Evolutionary conservation across 2,329 filamentous ascomycete species (phyloP), one percentile per base, ranked within the genome.

Genomic region (Ilyonectria mors-panacis): DNA sequence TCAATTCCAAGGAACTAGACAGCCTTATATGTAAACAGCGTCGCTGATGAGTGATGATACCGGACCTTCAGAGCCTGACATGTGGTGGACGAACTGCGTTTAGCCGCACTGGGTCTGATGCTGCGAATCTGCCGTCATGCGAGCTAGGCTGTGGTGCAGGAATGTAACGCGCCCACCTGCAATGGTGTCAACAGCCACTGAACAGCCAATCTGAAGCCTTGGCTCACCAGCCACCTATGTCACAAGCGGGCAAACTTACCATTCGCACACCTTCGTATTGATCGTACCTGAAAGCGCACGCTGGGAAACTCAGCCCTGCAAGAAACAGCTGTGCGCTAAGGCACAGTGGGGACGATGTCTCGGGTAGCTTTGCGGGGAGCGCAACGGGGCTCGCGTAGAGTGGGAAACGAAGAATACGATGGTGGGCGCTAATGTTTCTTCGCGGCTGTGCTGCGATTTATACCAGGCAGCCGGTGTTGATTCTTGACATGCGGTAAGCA

Each of bases 331-430:
- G 30, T 26, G 15, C 15, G 39, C 39, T 17, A 42, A n/a, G 39
- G 15, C 15, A n/a, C 39, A 42, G 39, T 42, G 39, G 39, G 39
- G 39, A n/a, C 30, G 37, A 17, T 59, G 56, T 21, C 28, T 47
- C 8, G 44, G 21, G 42, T 37, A n/a, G 44, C 35, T 37, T 58
- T 44, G 47, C 17, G 50, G 39, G 50, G 44, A 17, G 19, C 2
- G 6, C 17, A 42, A n/a, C 15, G 17, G 17, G 39, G 17, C 2
- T 28, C 23, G 28, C 26, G 17, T 19, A 5, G 26, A 12, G 17
- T n/a, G 26, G 9, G 9, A 54, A 61, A 9, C 59, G 59, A 63
- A n/a, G 28, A 56, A 63, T 63, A 63, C 59, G 59, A 57, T 28
- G 15, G 10, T n/a, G 28, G 12, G 17, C 28, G 44, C 30, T 10